phyloP scores from a whole-genome alignment of 2,329 filamentous ascomycete genomes.

The Fusarium duplospermum region DNA sequence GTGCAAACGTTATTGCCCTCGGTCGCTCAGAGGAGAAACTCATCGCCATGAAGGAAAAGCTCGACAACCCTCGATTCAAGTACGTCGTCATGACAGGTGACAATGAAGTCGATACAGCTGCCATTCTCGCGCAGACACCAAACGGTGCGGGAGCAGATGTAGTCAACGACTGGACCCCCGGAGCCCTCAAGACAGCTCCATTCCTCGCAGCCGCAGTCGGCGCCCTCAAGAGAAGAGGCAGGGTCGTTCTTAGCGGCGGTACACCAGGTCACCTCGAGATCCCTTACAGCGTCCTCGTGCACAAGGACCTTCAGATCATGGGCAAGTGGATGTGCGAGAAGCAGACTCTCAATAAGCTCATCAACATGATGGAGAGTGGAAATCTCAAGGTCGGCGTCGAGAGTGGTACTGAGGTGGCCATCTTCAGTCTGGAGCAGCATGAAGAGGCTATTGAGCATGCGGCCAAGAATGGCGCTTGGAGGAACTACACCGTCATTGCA shows the following conservation, averaged over 20 bases:
- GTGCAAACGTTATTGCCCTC: background rate
- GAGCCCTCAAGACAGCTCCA: background rate
- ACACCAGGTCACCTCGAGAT: background rate
- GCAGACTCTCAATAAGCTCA: background rate
- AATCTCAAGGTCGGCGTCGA: background rate
- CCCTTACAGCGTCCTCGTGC: background rate
- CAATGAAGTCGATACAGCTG: background rate
- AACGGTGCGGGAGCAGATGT: constrained; percentile 8
- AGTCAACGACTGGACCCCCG: constrained; percentile 8
- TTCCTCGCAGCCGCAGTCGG: constrained; percentile 5
- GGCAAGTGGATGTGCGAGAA: constrained; percentile 15
- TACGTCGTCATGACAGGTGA: constrained; percentile 16
- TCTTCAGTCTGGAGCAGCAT: constrained; percentile 2
- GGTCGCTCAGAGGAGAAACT: constrained; percentile 3
- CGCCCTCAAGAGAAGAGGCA: constrained; percentile 4
- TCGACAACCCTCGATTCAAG: background rate
- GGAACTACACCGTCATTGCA: constrained; percentile 6
- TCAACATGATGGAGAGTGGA: constrained; percentile 10
- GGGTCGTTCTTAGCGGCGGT: constrained; percentile 6
- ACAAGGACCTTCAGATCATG: constrained; percentile 15
- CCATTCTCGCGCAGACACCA: constrained; percentile 5
- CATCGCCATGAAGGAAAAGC: constrained; percentile 6
- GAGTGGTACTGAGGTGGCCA: background rate
- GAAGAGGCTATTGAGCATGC: constrained; percentile 5
- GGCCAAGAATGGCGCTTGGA: background rate